Percentiles rank a stretch among this genome's conserved stretches.
phyloP scores from a whole-genome alignment of 345 rosid species.

The Luvunga scandens region DNA sequence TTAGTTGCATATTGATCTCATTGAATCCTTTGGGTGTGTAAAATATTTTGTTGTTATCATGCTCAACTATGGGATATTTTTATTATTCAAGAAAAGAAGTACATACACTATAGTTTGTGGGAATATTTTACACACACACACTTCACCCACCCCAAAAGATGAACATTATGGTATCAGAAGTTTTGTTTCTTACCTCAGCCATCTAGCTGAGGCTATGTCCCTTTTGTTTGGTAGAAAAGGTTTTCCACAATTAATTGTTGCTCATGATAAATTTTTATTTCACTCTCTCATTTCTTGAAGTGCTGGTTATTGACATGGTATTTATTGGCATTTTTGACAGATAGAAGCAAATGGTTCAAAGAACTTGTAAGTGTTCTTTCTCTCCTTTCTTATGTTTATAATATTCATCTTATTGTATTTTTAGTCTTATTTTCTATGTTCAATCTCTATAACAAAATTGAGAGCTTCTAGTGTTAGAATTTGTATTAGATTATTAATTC shows the following conservation, averaged over 20 bases:
- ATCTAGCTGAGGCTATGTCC: neutral
- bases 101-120: neutral
- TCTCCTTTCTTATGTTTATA: slow-evolving; percentile 5
- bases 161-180: neutral
- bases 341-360: slow-evolving; percentile 70
- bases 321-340: slow-evolving; percentile 47
- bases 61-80: neutral
- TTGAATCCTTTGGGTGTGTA: slow-evolving; percentile 1
- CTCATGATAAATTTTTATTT: neutral
- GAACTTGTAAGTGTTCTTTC: slow-evolving; percentile 54
- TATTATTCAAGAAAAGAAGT: neutral
- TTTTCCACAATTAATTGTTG: neutral
- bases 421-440: neutral
- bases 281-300: neutral
- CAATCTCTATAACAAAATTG: neutral
- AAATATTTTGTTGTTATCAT: neutral
- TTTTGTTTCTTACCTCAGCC: neutral
- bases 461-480: neutral
- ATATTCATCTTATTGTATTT: neutral
- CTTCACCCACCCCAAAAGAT: neutral
- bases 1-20: neutral
- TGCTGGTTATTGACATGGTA: slow-evolving; percentile 5
- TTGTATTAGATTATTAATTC: neutral
- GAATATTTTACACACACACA: no score
- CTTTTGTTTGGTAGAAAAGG: neutral